Conservation (phyloP, 495 filamentous ascomycete species). For the Cryomyces minteri region DNA sequence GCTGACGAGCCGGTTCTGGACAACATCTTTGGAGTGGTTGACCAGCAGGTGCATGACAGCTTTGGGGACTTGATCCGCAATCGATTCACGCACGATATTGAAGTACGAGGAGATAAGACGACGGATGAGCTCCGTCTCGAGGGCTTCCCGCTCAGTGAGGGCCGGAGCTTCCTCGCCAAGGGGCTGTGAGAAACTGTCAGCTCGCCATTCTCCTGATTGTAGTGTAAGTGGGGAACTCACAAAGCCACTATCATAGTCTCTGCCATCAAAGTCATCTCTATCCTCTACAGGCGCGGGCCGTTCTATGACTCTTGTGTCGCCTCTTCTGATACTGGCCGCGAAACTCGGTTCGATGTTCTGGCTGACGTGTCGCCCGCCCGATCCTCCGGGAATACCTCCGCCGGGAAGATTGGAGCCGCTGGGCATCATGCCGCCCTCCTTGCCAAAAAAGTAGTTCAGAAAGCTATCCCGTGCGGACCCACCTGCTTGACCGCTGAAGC, state of each 20-base stretch:
- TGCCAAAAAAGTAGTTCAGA: conserved; percentile 96
- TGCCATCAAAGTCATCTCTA: conserved; percentile 16
- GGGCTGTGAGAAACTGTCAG: conserved; percentile 21
- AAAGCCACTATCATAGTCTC: conserved; percentile 33
- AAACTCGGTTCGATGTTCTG: conserved; percentile 62
- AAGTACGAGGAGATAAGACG: conserved; percentile 95
- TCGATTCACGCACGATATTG: conserved; percentile 92
- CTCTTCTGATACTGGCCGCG: conserved; percentile 63
- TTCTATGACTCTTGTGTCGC: conserved; percentile 35
- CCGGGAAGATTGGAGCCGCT: conserved; percentile 17
- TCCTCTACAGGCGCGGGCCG: conserved; percentile 9
- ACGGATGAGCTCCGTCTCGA: conserved; percentile 94
- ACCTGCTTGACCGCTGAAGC: conserved; percentile 32
- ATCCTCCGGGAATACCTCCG: conserved; percentile 10
- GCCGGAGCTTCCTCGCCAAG: conserved; percentile 43
- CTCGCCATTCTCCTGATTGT: background rate
- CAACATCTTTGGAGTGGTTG: conserved; percentile 92
- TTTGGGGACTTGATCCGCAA: conserved; percentile 95
- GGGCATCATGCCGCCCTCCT: conserved; percentile 49
- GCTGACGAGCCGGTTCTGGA: conserved; percentile 90
- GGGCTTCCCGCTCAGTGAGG: conserved; percentile 82
- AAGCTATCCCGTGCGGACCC: conserved; percentile 62
- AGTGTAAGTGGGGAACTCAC: conserved; percentile 28
- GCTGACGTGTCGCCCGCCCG: conserved; percentile 44
- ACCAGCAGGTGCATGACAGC: conserved; percentile 97